Conservation (phyloP, 805 yeast species). For the Alloascoidea africana region DNA sequence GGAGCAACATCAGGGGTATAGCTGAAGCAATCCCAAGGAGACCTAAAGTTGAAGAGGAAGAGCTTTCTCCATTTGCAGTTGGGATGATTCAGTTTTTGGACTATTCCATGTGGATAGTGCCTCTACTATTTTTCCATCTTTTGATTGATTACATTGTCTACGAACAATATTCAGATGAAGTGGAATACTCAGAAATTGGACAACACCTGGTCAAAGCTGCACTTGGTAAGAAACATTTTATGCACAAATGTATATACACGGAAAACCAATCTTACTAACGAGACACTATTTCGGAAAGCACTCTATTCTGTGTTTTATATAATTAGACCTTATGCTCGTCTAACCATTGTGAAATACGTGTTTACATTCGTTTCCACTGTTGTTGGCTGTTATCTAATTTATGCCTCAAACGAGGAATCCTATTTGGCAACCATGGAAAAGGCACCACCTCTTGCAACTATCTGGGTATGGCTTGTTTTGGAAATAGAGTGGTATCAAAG, state of each 20-base stretch:
- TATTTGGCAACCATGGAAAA: slow-evolving; percentile 21
- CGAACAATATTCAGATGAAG: not conserved
- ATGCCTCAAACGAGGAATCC: slow-evolving; percentile 18
- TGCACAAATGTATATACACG: not conserved
- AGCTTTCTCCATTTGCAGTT: too few relatives aligned
- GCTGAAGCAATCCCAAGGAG: not conserved
- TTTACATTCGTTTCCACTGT: slow-evolving; percentile 11
- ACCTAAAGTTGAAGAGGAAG: not conserved
- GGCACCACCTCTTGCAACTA: slow-evolving; percentile 25
- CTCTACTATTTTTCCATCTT: not conserved
- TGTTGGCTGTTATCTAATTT: slow-evolving; percentile 19
- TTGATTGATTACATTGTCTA: not conserved
- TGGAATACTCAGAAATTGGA: not conserved
- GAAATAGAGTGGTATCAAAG: slow-evolving; percentile 22
- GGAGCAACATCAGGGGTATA: too few relatives aligned
- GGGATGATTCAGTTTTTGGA: not conserved
- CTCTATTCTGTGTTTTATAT: not conserved
- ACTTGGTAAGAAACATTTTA: not conserved
- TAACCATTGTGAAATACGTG: slow-evolving; percentile 9
- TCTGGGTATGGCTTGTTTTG: slow-evolving; percentile 23
- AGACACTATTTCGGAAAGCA: too few relatives aligned
- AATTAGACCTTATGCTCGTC: not conserved
- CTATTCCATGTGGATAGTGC: not conserved
- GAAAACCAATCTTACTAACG: not conserved
- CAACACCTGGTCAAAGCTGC: not conserved